Conservation (phyloP, 345 rosid species). For the Dipteronia sinensis region DNA sequence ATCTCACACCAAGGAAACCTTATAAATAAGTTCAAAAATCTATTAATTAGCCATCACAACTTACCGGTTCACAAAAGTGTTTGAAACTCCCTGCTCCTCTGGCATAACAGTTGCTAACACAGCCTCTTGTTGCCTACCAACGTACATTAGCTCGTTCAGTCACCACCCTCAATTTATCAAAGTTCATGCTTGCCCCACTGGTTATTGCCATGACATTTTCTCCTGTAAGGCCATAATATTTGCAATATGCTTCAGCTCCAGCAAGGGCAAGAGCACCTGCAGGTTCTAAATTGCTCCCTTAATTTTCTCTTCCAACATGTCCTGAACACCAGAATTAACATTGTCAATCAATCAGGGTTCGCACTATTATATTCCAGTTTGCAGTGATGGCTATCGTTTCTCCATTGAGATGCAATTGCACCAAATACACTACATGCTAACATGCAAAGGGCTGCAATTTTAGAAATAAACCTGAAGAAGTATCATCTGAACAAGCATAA, state of each 20-base stretch:
- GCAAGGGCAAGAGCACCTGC: constrained; percentile 98
- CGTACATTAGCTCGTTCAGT: constrained; percentile 96
- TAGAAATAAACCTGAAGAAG: too few relatives aligned
- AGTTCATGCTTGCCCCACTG: constrained; percentile 97
- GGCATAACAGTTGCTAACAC: constrained; percentile 81
- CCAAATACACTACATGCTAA: background rate
- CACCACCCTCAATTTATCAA: constrained; percentile 87
- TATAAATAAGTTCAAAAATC: background rate
- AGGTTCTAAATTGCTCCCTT: constrained; percentile 91
- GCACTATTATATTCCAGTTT: background rate
- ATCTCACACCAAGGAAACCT: background rate
- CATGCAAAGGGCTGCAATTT: too few relatives aligned
- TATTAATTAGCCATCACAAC: constrained; percentile 18
- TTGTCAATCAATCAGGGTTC: background rate
- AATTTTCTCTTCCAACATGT: constrained; percentile 97
- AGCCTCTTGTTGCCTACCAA: constrained; percentile 94
- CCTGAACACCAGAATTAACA: constrained; percentile 46
- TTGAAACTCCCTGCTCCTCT: constrained; percentile 88
- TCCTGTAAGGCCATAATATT: constrained; percentile 76
- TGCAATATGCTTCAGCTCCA: constrained; percentile 98
- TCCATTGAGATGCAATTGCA: background rate
- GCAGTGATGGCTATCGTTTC: constrained; percentile 8
- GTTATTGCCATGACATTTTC: constrained; percentile 81
- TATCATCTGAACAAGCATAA: too few relatives aligned
- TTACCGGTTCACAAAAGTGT: constrained; percentile 73